A percentile compares a stretch with the other conserved stretches of the same genome.
Conservation (phyloP, 2,329 filamentous ascomycete species). For the Fusarium falciforme region DNA sequence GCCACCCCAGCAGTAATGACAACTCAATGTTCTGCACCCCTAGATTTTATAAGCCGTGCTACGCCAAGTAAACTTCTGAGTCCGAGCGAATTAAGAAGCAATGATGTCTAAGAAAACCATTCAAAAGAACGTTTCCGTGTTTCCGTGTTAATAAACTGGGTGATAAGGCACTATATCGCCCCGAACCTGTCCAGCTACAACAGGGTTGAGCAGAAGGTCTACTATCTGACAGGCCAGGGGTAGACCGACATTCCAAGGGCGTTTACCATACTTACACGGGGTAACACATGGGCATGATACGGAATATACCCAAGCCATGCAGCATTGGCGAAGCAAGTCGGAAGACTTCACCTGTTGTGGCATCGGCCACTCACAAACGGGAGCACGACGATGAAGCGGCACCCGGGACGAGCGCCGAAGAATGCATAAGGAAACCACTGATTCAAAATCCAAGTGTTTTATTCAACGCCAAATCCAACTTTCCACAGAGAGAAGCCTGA, state of each 20-base stretch:
- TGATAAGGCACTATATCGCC: too few species aligned
- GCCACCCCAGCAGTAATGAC: background rate
- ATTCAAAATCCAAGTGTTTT: background rate
- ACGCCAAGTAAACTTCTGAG: background rate
- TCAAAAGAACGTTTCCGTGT: background rate
- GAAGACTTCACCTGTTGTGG: background rate
- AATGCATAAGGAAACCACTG: background rate
- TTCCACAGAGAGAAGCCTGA: background rate
- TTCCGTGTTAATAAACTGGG: background rate
- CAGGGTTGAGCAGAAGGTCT: background rate
- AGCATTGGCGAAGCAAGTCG: background rate
- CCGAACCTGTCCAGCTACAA: background rate
- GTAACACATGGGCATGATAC: background rate
- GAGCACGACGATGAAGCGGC: background rate
- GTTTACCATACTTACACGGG: background rate
- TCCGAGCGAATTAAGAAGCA: background rate
- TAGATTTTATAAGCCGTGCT: background rate
- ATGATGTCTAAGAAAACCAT: background rate
- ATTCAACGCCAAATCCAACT: background rate
- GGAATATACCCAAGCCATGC: background rate
- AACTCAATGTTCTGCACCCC: background rate
- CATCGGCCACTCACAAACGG: background rate
- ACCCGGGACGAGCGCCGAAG: background rate
- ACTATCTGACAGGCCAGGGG: background rate
- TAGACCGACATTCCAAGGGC: background rate